Base-by-base conservation (phyloP, 2,329 filamentous ascomycete species). In the Arthrobotrys iridis region DNA sequence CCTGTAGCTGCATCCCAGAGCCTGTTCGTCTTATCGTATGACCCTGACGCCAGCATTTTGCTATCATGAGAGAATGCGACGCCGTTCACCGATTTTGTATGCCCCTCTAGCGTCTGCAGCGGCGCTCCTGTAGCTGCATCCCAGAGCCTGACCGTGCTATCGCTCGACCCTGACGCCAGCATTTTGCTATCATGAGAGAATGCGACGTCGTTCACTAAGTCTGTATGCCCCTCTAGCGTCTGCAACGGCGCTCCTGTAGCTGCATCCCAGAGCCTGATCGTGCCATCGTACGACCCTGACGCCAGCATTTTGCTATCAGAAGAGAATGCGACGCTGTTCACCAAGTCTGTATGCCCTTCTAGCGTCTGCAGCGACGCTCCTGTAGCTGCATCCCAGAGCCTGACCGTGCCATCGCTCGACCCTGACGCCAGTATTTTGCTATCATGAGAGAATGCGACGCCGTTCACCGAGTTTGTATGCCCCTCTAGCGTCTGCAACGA, bases 281-380 rank as follows among this genome's bases (percentile, higher is more conserved):
- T n/a, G n/a, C n/a, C n/a, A n/a, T n/a, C n/a, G n/a, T n/a, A n/a
- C n/a, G n/a, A n/a, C n/a, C n/a, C n/a, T n/a, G n/a, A n/a, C n/a
- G 95, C 94, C 79, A 99, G 93, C 70, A 93, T 87, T 6, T 88
- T 86, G 35, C 93, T 93, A 80, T 98, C 93, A 0, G 94, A 93
- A 0, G 93, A n/a, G n/a, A n/a, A n/a, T n/a, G n/a, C n/a, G n/a
- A n/a, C n/a, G n/a, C n/a, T n/a, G n/a, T n/a, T n/a, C n/a, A n/a
- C n/a, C n/a, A n/a, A n/a, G n/a, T n/a, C n/a, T n/a, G n/a, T n/a
- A n/a, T n/a, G n/a, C n/a, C n/a, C n/a, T n/a, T n/a, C n/a, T n/a
- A n/a, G n/a, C n/a, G n/a, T n/a, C n/a, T n/a, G n/a, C n/a, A n/a
- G n/a, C n/a, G n/a, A n/a, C n/a, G n/a, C n/a, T n/a, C n/a, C n/a